A percentile compares a stretch with the other conserved stretches of the same genome.
phyloP scores from a whole-genome alignment of 192 early-diverging fungal genomes.

The Podila epicladia region DNA sequence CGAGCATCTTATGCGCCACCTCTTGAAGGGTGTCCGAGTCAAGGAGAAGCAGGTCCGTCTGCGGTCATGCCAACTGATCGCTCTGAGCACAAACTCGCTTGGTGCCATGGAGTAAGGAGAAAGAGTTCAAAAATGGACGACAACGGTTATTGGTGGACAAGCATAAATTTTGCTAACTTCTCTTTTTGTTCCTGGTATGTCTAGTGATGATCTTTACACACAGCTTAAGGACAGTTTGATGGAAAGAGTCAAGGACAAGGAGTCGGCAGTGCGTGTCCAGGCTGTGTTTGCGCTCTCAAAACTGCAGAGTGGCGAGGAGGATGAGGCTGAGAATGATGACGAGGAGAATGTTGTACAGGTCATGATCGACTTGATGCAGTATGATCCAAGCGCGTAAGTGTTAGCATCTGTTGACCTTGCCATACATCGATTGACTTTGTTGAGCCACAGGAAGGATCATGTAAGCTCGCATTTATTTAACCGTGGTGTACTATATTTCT shows the following conservation, averaged over 20 bases:
- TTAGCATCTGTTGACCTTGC: too few relatives aligned
- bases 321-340: slow-evolving; percentile 57
- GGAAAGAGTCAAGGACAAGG: slow-evolving; percentile 84
- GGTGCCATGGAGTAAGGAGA: slow-evolving; percentile 78
- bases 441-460: too few relatives aligned
- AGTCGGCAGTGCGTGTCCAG: slow-evolving; percentile 78
- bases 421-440: too few relatives aligned
- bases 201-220: slow-evolving; percentile 79
- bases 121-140: too few relatives aligned
- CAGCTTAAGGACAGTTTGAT: slow-evolving; percentile 71
- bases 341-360: slow-evolving; percentile 69
- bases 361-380: slow-evolving; percentile 70
- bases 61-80: slow-evolving; percentile 82
- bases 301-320: slow-evolving; percentile 71
- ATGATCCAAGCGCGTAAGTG: slow-evolving; percentile 79
- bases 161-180: neutral
- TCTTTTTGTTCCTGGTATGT: neutral
- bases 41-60: slow-evolving; percentile 81
- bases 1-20: slow-evolving; percentile 72
- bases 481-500: neutral
- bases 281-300: slow-evolving; percentile 82
- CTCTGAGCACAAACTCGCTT: slow-evolving; percentile 74
- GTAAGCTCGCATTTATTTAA: too few relatives aligned
- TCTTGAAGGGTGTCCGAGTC: slow-evolving; percentile 81
- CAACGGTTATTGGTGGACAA: neutral